Evolutionary conservation across 257 asterid species (phyloP).

Genomic region (Linderniella brevidens): DNA sequence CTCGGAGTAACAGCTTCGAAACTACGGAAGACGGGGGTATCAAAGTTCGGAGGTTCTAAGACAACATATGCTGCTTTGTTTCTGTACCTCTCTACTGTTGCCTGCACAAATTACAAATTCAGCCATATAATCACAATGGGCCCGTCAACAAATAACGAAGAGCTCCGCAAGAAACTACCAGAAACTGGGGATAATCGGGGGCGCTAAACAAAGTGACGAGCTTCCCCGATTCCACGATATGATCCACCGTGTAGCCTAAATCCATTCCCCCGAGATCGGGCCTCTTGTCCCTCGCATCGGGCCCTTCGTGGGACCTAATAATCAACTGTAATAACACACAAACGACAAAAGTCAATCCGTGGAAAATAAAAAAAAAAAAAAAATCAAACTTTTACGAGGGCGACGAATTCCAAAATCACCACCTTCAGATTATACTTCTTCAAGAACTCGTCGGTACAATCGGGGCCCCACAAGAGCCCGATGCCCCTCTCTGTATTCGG

Average conservation of each 20-base stretch:
- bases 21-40: constrained; percentile 53
- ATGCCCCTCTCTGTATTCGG: constrained; percentile 88
- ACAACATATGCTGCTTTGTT: constrained; percentile 88
- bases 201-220: constrained; percentile 91
- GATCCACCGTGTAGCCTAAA: constrained; percentile 79
- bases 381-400: neutral
- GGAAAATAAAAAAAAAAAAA: too few relatives aligned
- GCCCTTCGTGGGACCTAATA: constrained; percentile 98
- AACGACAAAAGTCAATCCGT: neutral
- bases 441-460: constrained; percentile 83
- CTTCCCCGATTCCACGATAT: constrained; percentile 71
- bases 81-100: constrained; percentile 67
- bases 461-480: constrained; percentile 96
- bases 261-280: constrained; percentile 67
- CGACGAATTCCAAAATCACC: constrained; percentile 6
- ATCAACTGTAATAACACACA: constrained; percentile 44
- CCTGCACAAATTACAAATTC: constrained; percentile 29
- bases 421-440: constrained; percentile 66
- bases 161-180: constrained; percentile 30
- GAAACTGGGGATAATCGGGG: constrained; percentile 98
- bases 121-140: neutral
- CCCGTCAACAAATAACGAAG: neutral
- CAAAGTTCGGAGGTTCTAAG: constrained; percentile 67
- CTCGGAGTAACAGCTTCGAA: constrained; percentile 90
- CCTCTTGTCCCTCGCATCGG: constrained; percentile 95